phyloP scores from a whole-genome alignment of 2,329 filamentous ascomycete species.

The Nothophaeocryptopus gaeumannii region DNA sequence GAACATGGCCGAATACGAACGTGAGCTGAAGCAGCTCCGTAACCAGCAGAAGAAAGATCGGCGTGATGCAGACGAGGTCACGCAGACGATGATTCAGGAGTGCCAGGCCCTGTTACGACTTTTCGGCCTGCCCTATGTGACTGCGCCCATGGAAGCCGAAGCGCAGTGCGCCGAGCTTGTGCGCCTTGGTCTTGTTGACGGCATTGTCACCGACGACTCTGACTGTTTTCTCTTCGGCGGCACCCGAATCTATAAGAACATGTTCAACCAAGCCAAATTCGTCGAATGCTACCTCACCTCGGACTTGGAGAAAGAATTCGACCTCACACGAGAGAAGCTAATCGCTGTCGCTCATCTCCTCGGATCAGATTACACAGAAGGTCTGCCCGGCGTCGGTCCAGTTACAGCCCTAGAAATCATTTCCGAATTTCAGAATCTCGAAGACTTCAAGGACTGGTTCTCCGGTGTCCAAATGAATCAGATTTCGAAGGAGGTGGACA shows the following conservation, averaged over 20 bases:
- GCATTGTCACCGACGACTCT: conserved; percentile 95
- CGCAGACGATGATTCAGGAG: conserved; percentile 91
- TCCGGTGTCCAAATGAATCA: conserved; percentile 65
- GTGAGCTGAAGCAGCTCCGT: conserved; percentile 79
- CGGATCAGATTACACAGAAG: conserved; percentile 93
- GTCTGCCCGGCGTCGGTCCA: conserved; percentile 83
- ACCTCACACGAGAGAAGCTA: conserved; percentile 78
- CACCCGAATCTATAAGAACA: conserved; percentile 96
- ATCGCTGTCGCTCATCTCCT: conserved; percentile 88
- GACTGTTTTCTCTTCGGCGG: conserved; percentile 97
- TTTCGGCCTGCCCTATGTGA: conserved; percentile 94
- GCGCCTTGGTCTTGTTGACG: conserved; percentile 80
- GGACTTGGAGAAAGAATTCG: conserved; percentile 86
- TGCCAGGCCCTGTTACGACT: conserved; percentile 86
- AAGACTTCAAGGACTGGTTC: conserved; percentile 88
- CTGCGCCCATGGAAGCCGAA: conserved; percentile 97
- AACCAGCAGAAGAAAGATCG: conserved; percentile 96
- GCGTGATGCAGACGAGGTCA: conserved; percentile 93
- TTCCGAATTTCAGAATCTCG: conserved; percentile 76
- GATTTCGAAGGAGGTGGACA: conserved; percentile 59
- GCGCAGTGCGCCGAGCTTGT: conserved; percentile 95
- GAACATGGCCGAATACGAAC: conserved; percentile 77
- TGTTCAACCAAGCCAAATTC: conserved; percentile 98
- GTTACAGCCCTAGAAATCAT: conserved; percentile 93
- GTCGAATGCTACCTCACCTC: conserved; percentile 88